phyloP scores from a whole-genome alignment of 768 basidiomycete genomes.

The Amanita pallidorosea region DNA sequence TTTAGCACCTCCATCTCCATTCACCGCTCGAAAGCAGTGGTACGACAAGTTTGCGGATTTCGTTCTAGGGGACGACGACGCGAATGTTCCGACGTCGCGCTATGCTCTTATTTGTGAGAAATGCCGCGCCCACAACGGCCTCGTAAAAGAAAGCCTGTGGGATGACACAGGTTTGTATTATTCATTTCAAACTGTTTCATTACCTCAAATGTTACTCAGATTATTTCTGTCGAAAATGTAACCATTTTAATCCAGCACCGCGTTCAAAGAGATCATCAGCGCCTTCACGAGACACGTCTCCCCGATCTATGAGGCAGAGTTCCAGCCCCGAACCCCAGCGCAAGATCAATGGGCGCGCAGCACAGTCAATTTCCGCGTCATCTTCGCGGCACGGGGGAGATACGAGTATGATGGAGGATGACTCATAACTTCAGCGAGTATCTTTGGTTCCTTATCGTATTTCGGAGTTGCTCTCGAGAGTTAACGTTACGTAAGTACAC shows the following conservation, averaged over 20 bases:
- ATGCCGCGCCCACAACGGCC: conserved; percentile 83
- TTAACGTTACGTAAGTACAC: not conserved
- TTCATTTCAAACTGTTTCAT: not conserved
- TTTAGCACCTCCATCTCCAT: conserved; percentile 20
- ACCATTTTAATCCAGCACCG: conserved; percentile 60
- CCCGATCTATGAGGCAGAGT: not conserved
- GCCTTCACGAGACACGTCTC: conserved; percentile 5
- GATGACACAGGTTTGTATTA: conserved; percentile 65
- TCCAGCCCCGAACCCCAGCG: conserved; percentile 3
- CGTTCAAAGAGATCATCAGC: conserved; percentile 22
- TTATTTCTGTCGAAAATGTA: conserved; percentile 80
- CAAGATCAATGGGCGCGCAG: conserved; percentile 1
- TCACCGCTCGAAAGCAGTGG: conserved; percentile 59
- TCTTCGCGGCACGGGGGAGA: conserved; percentile 14
- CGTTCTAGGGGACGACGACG: conserved; percentile 71
- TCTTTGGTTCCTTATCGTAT: not conserved
- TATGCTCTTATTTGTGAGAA: conserved; percentile 86
- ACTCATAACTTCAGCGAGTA: conserved; percentile 7
- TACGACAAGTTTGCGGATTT: conserved; percentile 85
- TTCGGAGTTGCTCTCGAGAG: not conserved
- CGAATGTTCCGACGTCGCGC: conserved; percentile 34
- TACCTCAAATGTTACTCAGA: conserved; percentile 30
- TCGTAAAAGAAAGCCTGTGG: conserved; percentile 76
- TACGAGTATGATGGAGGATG: conserved; percentile 21
- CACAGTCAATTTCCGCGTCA: conserved; percentile 8